Conservation (phyloP, 768 basidiomycete genomes). For the Xerocomellus chrysenteron region DNA sequence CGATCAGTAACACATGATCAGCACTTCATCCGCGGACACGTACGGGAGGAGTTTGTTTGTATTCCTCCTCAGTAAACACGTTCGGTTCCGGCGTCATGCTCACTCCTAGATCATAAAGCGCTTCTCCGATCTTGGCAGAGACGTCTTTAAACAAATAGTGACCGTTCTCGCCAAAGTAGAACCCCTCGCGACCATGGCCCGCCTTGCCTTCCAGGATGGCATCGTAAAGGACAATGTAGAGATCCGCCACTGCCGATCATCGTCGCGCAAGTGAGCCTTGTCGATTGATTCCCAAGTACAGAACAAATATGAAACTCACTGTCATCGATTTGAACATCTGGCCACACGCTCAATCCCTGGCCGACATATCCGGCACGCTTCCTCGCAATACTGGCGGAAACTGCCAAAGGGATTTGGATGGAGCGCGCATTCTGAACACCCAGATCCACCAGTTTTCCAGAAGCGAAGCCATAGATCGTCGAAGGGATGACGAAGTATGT, state of each 20-base stretch:
- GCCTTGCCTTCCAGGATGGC: conserved; percentile 26
- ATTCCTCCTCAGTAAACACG: conserved; percentile 37
- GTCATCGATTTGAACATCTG: conserved; percentile 56
- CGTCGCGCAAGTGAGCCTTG: background rate
- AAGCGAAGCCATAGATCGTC: conserved; percentile 61
- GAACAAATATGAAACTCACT: conserved; percentile 5
- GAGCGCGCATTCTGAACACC: conserved; percentile 49
- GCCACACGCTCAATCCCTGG: conserved; percentile 60
- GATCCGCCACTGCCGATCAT: conserved; percentile 26
- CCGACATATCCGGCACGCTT: conserved; percentile 60
- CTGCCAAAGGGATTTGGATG: conserved; percentile 50
- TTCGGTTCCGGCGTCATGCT: conserved; percentile 35
- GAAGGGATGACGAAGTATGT: conserved; percentile 49
- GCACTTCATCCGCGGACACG: background rate
- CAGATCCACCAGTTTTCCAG: conserved; percentile 46
- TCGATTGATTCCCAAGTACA: background rate
- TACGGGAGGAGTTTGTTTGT: conserved; percentile 2
- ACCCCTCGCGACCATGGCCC: conserved; percentile 42
- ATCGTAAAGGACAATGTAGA: conserved; percentile 48
- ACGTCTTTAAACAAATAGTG: conserved; percentile 48
- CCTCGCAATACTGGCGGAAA: conserved; percentile 45
- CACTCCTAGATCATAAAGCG: conserved; percentile 14
- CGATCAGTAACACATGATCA: background rate
- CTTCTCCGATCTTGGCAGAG: conserved; percentile 41
- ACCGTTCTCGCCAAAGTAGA: conserved; percentile 54